Base-by-base conservation (phyloP, 225 moss, liverwort and hornwort species). In the Ulota crispa region DNA sequence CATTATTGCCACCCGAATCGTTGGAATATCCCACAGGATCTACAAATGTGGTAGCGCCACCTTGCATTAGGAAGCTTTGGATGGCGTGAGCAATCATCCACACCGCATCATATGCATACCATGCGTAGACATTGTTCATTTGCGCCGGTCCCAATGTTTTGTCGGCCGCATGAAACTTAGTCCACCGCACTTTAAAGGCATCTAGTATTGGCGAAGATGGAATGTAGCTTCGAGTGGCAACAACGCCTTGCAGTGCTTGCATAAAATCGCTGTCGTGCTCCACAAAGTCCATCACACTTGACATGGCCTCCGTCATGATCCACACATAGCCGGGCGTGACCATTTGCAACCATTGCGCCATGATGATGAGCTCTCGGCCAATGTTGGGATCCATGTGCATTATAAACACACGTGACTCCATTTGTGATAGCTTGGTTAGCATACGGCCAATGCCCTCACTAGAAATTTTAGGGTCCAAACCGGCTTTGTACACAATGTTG, bases 351-450 rank as follows among this genome's bases (percentile, higher is more conserved):
- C 86, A 86, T 60, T 91, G 66, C 9, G 95, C 97, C 75, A 92
- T 88, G 16, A 86, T 7, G 72, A 98, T 85, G 47, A 98, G 80
- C 68, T 82, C 72, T 14, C 93, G 90, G 15, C 87, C 97, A 8
- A 93, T 4, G 5, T 39, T 85, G 24, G 89, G 89, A 18, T 90
- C 92, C 84, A 98, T 77, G 54, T 98, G 94, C 39, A 98, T 87
- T 4, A 95, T 89, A 54, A 92, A 91, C 54, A 98, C 93, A 15
- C 97, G 85, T 8, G 97, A 88, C 73, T 98, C 93, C 89, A 93
- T 86, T 37, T 83, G 83, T 47, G 93, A 84, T 18, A 98, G 63
- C 26, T 70, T 54, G 43, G 89, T 91, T 70, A 98, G 59, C 30
- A 86, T 42, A 2, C 70, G 72, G 28, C 85, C 88, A 43, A 95